Conservation (phyloP, 2,329 filamentous ascomycete species). For the Fusarium sp. region DNA sequence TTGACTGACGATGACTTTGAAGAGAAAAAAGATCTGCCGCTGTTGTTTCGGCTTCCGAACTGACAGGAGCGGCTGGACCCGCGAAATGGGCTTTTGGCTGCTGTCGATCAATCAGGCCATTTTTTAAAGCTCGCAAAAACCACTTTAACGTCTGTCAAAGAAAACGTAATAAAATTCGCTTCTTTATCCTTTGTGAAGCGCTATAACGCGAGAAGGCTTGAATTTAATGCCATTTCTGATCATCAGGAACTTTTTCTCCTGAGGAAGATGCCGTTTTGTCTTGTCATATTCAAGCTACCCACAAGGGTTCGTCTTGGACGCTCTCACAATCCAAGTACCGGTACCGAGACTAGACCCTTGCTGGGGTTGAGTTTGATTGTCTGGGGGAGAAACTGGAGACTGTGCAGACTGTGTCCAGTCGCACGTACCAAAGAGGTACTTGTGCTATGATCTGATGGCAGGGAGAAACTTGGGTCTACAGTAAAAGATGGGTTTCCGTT, state of each 20-base stretch:
- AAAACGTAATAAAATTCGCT: background rate
- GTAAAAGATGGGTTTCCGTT: slow-evolving; percentile 11
- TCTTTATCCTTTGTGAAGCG: background rate
- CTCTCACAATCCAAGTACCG: slow-evolving; percentile 18
- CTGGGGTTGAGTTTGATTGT: slow-evolving; percentile 14
- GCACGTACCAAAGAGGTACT: slow-evolving; percentile 20
- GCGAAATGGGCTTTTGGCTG: slow-evolving; percentile 8
- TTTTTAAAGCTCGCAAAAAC: background rate
- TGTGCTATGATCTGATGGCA: background rate
- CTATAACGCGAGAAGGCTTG: background rate
- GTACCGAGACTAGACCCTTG: slow-evolving; percentile 30
- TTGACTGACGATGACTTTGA: background rate
- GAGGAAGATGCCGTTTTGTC: background rate
- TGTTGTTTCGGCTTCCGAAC: slow-evolving; percentile 25
- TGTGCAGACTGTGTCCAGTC: slow-evolving; percentile 20
- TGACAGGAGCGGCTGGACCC: slow-evolving; percentile 21
- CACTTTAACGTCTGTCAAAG: slow-evolving; percentile 2
- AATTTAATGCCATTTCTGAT: background rate
- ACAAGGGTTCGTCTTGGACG: slow-evolving; percentile 1
- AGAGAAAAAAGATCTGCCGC: background rate
- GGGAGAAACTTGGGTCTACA: background rate
- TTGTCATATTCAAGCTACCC: background rate
- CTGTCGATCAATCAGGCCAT: slow-evolving; percentile 10
- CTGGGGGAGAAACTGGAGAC: slow-evolving; percentile 35
- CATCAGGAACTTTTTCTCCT: slow-evolving; percentile 19